Percentiles rank a stretch among this genome's conserved stretches.
Evolutionary conservation across 257 asterid genomes (phyloP).

Genomic region (Gentiana macrophylla): DNA sequence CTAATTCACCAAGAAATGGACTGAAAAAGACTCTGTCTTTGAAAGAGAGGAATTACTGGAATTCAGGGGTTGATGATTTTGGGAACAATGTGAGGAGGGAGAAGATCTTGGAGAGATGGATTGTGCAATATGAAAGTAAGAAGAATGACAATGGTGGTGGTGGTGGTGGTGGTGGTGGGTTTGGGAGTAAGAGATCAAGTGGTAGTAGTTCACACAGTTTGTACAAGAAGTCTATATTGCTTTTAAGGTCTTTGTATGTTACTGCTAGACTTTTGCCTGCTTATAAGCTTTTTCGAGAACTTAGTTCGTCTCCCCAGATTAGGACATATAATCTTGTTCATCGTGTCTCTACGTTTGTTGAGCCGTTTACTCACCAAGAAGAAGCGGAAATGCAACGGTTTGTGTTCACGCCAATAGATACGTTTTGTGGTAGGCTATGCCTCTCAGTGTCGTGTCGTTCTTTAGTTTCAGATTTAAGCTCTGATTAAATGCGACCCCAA

Average conservation of each 20-base stretch:
- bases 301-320: conserved; percentile 55
- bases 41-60: conserved; percentile 37
- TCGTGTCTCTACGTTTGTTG: conserved; percentile 66
- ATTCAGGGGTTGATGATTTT: conserved; percentile 49
- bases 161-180: too few species aligned
- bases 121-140: conserved; percentile 70
- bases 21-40: conserved; percentile 18
- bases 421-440: conserved; percentile 78
- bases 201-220: conserved; percentile 41
- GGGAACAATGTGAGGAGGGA: conserved; percentile 37
- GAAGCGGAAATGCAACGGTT: conserved; percentile 81
- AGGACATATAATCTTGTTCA: conserved; percentile 53
- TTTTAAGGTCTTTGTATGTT: conserved; percentile 69
- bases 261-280: conserved; percentile 83
- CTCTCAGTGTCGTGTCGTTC: conserved; percentile 66
- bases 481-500: conserved; percentile 78
- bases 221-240: conserved; percentile 57
- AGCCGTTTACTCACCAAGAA: conserved; percentile 72
- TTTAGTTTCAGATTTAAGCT: conserved; percentile 46
- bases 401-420: conserved; percentile 67
- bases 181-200: conserved; percentile 45
- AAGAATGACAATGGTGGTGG: conserved; percentile 23
- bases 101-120: conserved; percentile 82
- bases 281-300: conserved; percentile 70
- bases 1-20: conserved; percentile 37